phyloP scores from a whole-genome alignment of 2,329 filamentous ascomycete genomes.

The Cryphonectria carpinicola region DNA sequence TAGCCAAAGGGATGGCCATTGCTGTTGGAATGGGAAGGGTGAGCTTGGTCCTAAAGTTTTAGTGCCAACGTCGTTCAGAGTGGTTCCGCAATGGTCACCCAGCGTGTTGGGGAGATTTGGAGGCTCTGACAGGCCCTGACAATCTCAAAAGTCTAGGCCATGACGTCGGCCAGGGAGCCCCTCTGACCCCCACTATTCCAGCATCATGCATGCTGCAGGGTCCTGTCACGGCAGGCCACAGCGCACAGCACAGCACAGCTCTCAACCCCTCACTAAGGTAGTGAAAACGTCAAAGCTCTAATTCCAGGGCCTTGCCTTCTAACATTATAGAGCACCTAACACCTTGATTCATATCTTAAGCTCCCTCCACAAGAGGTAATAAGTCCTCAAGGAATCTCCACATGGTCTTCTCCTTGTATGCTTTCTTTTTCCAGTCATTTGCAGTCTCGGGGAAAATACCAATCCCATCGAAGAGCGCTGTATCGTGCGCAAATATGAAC shows the following conservation, averaged over 20 bases:
- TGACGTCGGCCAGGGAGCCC: constrained; percentile 13
- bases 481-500: constrained; percentile 31
- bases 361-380: not conserved
- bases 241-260: not conserved
- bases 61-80: not conserved
- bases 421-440: constrained; percentile 29
- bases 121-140: constrained; percentile 10
- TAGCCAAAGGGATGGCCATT: not conserved
- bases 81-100: not conserved
- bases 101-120: not conserved
- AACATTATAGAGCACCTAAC: too few species aligned
- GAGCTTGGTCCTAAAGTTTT: not conserved
- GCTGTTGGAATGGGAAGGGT: constrained; percentile 1
- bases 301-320: too few species aligned
- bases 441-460: constrained; percentile 29
- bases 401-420: constrained; percentile 26
- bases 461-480: constrained; percentile 24
- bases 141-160: not conserved
- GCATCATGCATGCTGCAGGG: constrained; percentile 5
- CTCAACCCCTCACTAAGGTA: not conserved
- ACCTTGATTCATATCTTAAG: not conserved
- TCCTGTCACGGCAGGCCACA: not conserved
- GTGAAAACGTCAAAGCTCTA: not conserved
- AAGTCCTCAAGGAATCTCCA: constrained; percentile 32
- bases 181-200: constrained; percentile 1